These are phyloP conservation scores for Astrothelium subdiscretum DNA, from an alignment of 495 filamentous ascomycete genomes.

Conservation along the genomic window DNA sequence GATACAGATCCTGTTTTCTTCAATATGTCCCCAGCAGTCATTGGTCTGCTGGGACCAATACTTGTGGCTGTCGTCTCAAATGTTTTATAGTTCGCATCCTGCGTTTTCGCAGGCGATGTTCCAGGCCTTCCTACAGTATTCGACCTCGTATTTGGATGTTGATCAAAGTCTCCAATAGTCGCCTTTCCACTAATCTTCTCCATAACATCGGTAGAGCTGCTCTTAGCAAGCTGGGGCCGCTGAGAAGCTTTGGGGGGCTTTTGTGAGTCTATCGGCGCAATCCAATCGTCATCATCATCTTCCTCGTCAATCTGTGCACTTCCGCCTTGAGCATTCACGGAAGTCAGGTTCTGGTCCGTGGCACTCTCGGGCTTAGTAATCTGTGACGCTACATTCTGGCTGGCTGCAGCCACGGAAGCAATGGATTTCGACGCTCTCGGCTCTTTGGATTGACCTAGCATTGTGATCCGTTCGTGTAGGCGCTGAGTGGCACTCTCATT, in stretches of 20 bases:
- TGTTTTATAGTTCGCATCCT: neutral
- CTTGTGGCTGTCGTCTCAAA: slow-evolving; percentile 27
- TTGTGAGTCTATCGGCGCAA: slow-evolving; percentile 31
- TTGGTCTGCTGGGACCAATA: slow-evolving; percentile 28
- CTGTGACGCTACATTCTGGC: slow-evolving; percentile 44
- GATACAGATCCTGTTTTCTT: slow-evolving; percentile 56
- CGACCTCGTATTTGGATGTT: slow-evolving; percentile 28
- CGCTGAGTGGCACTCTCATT: slow-evolving; percentile 85
- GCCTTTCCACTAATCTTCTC: slow-evolving; percentile 26
- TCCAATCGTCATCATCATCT: slow-evolving; percentile 69
- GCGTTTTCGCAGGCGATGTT: neutral
- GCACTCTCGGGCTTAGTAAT: slow-evolving; percentile 27
- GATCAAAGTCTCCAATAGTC: slow-evolving; percentile 23
- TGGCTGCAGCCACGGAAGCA: slow-evolving; percentile 33
- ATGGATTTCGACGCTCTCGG: slow-evolving; percentile 62
- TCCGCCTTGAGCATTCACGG: neutral
- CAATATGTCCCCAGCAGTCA: slow-evolving; percentile 29
- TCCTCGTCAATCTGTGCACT: slow-evolving; percentile 13
- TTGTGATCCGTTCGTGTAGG: slow-evolving; percentile 84
- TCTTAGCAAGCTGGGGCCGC: slow-evolving; percentile 37
- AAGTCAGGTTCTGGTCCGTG: slow-evolving; percentile 13
- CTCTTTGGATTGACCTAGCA: slow-evolving; percentile 73
- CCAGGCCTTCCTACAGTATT: neutral
- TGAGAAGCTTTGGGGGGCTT: slow-evolving; percentile 13
- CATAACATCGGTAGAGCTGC: slow-evolving; percentile 47